Evolutionary conservation across 805 yeast genomes (phyloP), one percentile per base, ranked within the genome.

Genomic region (Candida krabiensis): DNA sequence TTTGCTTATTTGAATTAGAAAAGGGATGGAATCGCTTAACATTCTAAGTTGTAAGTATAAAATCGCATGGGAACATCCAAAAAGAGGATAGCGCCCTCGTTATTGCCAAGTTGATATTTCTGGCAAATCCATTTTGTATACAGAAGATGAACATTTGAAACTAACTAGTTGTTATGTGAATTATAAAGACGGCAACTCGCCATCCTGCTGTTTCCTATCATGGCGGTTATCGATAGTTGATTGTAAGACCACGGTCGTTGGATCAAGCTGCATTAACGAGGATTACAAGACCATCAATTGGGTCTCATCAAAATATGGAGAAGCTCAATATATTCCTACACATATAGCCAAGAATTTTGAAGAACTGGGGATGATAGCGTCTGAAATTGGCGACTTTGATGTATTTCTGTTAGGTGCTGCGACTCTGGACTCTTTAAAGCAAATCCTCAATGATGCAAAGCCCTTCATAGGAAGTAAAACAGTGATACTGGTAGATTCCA

Each of bases 181-280:
- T 21, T 22, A 5, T 30, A 4, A 17, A 60, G 64, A 56, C 39
- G 65, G 65, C 3, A 61, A 60, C 33, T 30, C 60, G 4, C 54
- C 64, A 2, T 44, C 56, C 12, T 52, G 63, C 26, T 35, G 51
- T 18, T 59, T 55, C 39, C 33, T 60, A 6, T 38, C 58, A 5
- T 60, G 64, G 64, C 50, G 60, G 28, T 35, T 60, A 21, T 50
- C 62, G 0, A 36, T 40, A 14, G 44, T 30, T 1, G 29, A 43
- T 1, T 52, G 51, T 24, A 16, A 32, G 2, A 49, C 54, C 6
- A 37, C 46, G 0, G 44, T 49, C 17, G 54, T 46, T 9, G 52
- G 44, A 4, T 41, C 51, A 7, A 40, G 43, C 30, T 47, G 51
- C 31, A 27, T 38, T 14, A 34, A 38, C 9, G 37, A 30, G 17